Evolutionary conservation across 169 alveolate species (phyloP), one percentile per base, ranked within the genome.

Genomic region (Cryptosporidium parvum): DNA sequence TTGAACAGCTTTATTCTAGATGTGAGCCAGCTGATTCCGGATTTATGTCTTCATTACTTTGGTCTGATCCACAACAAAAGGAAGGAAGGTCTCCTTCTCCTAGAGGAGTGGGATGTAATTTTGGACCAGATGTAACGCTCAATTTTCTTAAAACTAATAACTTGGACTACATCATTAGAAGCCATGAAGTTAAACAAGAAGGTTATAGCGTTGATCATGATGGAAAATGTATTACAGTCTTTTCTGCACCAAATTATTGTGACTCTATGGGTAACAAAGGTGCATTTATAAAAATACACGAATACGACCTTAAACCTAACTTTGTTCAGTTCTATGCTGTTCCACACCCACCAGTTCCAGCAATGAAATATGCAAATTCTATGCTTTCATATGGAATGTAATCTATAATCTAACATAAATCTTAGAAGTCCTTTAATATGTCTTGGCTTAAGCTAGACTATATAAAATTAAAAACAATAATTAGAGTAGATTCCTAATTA

Each of bases 201-300:
- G 99, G 99, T 29, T 99, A 98, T 91, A 99, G 98, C 92, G 95
- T 97, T 35, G 99, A 98, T 85, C 99, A 98, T 91, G 96, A 94
- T 59, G 99, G 99, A 23, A 95, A 96, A 91, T 97, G 71, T 58
- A 96, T 98, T 65, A 99, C 99, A 16, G 98, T 99, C 45, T 99
- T 99, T 95, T 95, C 99, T 68, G 99, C 99, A 23, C 99, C 99
- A 7, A 99, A 99, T 93, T 99, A 99, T 93, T 99, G 99, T 93
- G 99, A 98, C 94, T 97, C 97, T 93, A 98, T 98, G 99, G 99
- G 99, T 61, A 98, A 99, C 95, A 97, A 99, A 92, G 99, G 99
- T 29, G 99, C 99, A 1, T 95, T 96, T 75, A 92, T 96, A 14
- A 95, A 96, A 92, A 61, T 95, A 69, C 95, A 95, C 42, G 99